phyloP scores from a whole-genome alignment of 176 grass and related monocot species.

The Rhynchospora breviuscula region DNA sequence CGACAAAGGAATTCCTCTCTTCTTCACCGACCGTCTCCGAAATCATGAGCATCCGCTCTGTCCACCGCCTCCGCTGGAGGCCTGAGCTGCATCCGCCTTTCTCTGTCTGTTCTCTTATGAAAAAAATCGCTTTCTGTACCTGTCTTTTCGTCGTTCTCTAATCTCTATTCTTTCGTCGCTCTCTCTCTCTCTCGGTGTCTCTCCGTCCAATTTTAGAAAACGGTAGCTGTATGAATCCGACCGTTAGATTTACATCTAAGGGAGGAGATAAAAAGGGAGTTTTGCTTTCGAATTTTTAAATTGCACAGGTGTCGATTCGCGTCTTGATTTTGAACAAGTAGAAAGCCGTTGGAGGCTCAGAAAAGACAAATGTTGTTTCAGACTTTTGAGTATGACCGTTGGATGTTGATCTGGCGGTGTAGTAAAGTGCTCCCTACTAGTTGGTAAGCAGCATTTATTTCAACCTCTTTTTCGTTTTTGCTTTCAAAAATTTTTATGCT shows the following conservation, averaged over 20 bases:
- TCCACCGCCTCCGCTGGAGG: neutral
- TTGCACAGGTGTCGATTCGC: neutral
- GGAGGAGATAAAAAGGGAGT: neutral
- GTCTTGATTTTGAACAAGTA: neutral
- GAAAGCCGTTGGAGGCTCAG: neutral
- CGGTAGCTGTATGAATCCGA: neutral
- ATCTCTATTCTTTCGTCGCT: neutral
- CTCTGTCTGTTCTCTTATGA: neutral
- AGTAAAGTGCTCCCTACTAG: neutral
- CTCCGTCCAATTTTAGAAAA: neutral
- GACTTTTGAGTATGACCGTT: neutral
- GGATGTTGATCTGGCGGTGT: neutral
- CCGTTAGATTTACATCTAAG: slow-evolving; percentile 6
- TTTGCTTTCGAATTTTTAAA: neutral
- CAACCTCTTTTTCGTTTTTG: no score
- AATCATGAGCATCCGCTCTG: slow-evolving; percentile 16
- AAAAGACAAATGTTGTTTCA: no score
- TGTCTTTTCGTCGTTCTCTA: neutral
- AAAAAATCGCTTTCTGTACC: neutral
- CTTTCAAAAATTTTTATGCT: no score
- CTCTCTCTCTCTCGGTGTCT: neutral
- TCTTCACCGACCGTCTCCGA: slow-evolving; percentile 18
- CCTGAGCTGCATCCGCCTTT: neutral
- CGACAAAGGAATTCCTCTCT: slow-evolving; percentile 33
- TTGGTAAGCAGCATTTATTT: no score